A percentile compares a stretch with the other conserved stretches of the same genome.
These are phyloP conservation scores for Pythium insidiosum DNA, from an alignment of 352 stramenopile genomes.

Conservation along the genomic window DNA sequence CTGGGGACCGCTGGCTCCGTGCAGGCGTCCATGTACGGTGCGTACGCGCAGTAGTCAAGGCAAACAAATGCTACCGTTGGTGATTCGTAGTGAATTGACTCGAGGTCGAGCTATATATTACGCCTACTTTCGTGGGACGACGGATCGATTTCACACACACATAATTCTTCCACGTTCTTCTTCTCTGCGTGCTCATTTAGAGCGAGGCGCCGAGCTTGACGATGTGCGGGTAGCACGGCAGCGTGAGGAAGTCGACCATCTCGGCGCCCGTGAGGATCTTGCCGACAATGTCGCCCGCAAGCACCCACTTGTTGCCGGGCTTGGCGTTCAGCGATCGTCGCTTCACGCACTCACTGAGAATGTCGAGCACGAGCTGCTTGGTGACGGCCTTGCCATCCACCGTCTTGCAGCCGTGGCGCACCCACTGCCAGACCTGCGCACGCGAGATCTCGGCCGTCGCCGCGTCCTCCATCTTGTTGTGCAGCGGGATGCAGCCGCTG, in stretches of 20 bases:
- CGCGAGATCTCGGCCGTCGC: conserved; percentile 92
- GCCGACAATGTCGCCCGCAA: conserved; percentile 53
- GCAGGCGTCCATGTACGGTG: conserved; percentile 8
- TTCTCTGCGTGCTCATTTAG: too few relatives aligned
- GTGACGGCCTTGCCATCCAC: conserved; percentile 58
- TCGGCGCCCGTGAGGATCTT: conserved; percentile 67
- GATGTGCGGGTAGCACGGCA: conserved; percentile 79
- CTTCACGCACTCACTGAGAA: conserved; percentile 57
- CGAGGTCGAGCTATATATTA: too few relatives aligned
- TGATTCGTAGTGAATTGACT: too few relatives aligned
- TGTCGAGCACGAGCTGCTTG: conserved; percentile 53
- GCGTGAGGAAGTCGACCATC: conserved; percentile 79
- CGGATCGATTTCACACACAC: too few relatives aligned
- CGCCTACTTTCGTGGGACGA: too few relatives aligned
- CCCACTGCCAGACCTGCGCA: conserved; percentile 93
- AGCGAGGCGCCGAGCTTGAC: conserved; percentile 61
- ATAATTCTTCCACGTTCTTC: too few relatives aligned
- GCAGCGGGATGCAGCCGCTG: conserved; percentile 89
- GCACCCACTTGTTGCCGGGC: conserved; percentile 51
- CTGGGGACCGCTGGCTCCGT: conserved; percentile 1
- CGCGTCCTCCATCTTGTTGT: conserved; percentile 95
- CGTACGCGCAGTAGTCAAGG: too few relatives aligned
- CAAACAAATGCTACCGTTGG: too few relatives aligned
- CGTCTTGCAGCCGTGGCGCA: conserved; percentile 59
- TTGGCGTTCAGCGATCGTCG: conserved; percentile 33